A percentile compares a stretch with the other conserved stretches of the same genome.
phyloP scores from a whole-genome alignment of 78 protist genomes.

The Planoprotostelium fungivorum region DNA sequence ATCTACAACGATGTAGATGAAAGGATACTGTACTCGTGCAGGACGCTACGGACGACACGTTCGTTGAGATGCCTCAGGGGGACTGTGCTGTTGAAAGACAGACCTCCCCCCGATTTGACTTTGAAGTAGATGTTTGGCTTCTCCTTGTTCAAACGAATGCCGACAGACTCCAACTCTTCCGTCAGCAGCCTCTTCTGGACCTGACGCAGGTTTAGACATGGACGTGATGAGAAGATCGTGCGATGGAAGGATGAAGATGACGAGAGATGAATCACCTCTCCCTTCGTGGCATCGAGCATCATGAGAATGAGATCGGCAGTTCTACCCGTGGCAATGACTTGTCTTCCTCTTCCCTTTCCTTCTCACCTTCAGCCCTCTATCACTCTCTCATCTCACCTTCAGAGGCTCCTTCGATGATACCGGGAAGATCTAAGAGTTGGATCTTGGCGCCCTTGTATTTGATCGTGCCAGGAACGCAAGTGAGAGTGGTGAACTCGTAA shows the following conservation, averaged over 20 bases:
- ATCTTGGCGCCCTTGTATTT: slow-evolving; percentile 93
- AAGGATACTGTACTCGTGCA: slow-evolving; percentile 82
- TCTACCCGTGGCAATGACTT: slow-evolving; percentile 78
- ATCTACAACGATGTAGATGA: slow-evolving; percentile 1
- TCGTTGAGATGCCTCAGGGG: slow-evolving; percentile 70
- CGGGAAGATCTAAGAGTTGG: slow-evolving; percentile 94
- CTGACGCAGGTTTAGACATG: too few species aligned
- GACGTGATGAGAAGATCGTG: too few species aligned
- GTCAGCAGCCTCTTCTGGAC: slow-evolving; percentile 55
- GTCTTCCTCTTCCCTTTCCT: slow-evolving; percentile 96
- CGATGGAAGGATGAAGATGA: neutral
- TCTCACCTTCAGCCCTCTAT: slow-evolving; percentile 17
- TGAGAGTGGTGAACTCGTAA: slow-evolving; percentile 99
- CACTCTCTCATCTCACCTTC: slow-evolving; percentile 97
- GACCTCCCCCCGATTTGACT: slow-evolving; percentile 57
- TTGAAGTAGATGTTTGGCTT: slow-evolving; percentile 66
- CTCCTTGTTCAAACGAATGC: slow-evolving; percentile 62
- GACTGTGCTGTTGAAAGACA: slow-evolving; percentile 36
- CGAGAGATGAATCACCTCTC: slow-evolving; percentile 7
- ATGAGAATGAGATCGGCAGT: slow-evolving; percentile 67
- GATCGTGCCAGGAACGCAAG: slow-evolving; percentile 96
- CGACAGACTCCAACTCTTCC: slow-evolving; percentile 60
- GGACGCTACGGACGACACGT: slow-evolving; percentile 64
- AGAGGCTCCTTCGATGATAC: slow-evolving; percentile 99
- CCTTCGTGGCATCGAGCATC: slow-evolving; percentile 70